Evolutionary conservation across 257 asterid genomes (phyloP).

Genomic region (Capsicum pubescens): DNA sequence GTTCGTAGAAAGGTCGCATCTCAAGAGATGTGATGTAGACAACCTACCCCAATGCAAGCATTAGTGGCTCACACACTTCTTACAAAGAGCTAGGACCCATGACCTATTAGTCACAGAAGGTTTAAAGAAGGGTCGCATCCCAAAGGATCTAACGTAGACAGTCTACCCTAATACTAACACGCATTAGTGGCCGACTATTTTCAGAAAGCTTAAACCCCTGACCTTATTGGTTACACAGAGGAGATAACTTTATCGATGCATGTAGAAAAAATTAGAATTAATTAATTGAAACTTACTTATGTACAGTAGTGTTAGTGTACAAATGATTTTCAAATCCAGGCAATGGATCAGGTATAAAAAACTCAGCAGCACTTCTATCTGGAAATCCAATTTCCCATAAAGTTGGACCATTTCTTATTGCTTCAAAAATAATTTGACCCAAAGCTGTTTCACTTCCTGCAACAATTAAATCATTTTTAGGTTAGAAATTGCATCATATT

Average conservation of each 20-base stretch:
- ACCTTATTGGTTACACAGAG: too few relatives aligned
- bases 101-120: too few relatives aligned
- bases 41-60: not conserved
- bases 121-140: too few relatives aligned
- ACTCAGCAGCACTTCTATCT: conserved; percentile 45
- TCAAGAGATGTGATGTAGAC: too few relatives aligned
- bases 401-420: conserved; percentile 49
- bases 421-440: conserved; percentile 35
- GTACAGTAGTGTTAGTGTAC: conserved; percentile 27
- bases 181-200: too few relatives aligned
- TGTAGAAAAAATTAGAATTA: not conserved
- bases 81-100: too few relatives aligned
- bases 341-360: conserved; percentile 42
- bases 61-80: not conserved
- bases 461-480: not conserved
- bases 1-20: too few relatives aligned
- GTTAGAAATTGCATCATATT: not conserved
- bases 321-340: conserved; percentile 32
- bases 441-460: conserved; percentile 33
- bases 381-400: conserved; percentile 54
- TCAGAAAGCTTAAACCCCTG: too few relatives aligned
- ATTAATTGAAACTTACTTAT: conserved; percentile 2
- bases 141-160: too few relatives aligned
- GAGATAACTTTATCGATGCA: too few relatives aligned
- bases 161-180: too few relatives aligned